phyloP scores from a whole-genome alignment of 768 basidiomycete genomes.

The Mycena rosella region DNA sequence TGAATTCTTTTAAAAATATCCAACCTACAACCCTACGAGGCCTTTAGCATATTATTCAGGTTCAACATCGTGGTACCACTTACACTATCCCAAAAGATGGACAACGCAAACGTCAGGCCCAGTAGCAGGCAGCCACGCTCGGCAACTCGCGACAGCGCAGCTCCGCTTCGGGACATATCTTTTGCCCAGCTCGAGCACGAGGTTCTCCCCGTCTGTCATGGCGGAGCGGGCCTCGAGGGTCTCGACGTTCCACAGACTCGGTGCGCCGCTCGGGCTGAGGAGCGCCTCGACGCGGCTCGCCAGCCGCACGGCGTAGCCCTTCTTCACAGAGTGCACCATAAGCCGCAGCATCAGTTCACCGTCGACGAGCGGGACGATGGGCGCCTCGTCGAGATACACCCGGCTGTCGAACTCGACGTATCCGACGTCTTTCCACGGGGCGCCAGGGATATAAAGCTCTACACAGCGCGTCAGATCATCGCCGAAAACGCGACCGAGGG shows the following conservation, averaged over 20 bases:
- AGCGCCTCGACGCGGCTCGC: constrained; percentile 21
- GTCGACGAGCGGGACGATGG: constrained; percentile 15
- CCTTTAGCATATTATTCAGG: background rate
- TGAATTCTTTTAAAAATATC: background rate
- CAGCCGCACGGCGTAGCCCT: constrained; percentile 6
- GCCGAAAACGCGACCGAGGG: background rate
- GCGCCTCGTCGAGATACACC: constrained; percentile 14
- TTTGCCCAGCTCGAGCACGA: constrained; percentile 16
- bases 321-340: constrained; percentile 5
- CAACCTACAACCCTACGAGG: background rate
- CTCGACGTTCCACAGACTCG: constrained; percentile 18
- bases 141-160: constrained; percentile 18
- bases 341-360: constrained; percentile 18
- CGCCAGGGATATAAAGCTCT: constrained; percentile 3
- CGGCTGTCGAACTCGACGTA: constrained; percentile 24
- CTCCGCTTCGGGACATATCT: constrained; percentile 24
- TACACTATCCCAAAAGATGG: constrained; percentile 12
- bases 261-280: constrained; percentile 9
- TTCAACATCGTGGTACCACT: background rate
- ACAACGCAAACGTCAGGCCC: constrained; percentile 13
- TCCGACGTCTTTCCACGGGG: background rate
- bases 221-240: constrained; percentile 16
- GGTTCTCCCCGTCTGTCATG: constrained; percentile 2
- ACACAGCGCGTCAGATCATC: background rate
- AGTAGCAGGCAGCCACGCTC: constrained; percentile 13